These are phyloP conservation scores for Arthrobotrys conoides DNA, from an alignment of 2,329 filamentous ascomycete species.

Conservation along the genomic window DNA sequence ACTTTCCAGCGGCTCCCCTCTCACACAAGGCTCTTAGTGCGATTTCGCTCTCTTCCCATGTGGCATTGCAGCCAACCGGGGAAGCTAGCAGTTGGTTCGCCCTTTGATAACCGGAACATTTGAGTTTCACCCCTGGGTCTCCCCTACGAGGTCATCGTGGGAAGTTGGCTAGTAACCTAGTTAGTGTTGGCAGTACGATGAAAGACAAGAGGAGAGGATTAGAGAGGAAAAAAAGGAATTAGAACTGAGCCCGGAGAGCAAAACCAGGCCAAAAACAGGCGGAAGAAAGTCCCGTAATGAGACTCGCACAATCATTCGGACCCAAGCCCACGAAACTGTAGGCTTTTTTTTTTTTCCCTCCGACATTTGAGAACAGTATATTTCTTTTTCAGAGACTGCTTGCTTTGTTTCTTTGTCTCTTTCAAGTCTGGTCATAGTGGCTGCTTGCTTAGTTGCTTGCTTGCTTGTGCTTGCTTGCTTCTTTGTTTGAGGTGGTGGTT, in stretches of 20 bases:
- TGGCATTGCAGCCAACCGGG: constrained; percentile 61
- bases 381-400: constrained; percentile 39
- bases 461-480: constrained; percentile 28
- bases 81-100: constrained; percentile 56
- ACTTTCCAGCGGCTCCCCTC: constrained; percentile 22
- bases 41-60: constrained; percentile 52
- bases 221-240: constrained; percentile 23
- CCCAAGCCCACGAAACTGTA: constrained; percentile 54
- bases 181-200: neutral
- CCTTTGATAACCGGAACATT: constrained; percentile 60
- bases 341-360: constrained; percentile 46
- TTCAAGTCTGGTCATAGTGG: neutral
- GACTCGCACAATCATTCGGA: constrained; percentile 50
- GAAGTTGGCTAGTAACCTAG: constrained; percentile 3
- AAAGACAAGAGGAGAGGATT: neutral
- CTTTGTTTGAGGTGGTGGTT: constrained; percentile 24
- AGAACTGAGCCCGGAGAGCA: constrained; percentile 46
- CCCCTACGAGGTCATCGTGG: constrained; percentile 21
- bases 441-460: constrained; percentile 2
- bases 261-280: constrained; percentile 33
- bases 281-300: constrained; percentile 60
- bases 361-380: neutral
- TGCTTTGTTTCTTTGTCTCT: neutral
- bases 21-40: constrained; percentile 43
- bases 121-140: constrained; percentile 52